phyloP scores from a whole-genome alignment of 2,329 filamentous ascomycete genomes.

The Grosmannia serpens region DNA sequence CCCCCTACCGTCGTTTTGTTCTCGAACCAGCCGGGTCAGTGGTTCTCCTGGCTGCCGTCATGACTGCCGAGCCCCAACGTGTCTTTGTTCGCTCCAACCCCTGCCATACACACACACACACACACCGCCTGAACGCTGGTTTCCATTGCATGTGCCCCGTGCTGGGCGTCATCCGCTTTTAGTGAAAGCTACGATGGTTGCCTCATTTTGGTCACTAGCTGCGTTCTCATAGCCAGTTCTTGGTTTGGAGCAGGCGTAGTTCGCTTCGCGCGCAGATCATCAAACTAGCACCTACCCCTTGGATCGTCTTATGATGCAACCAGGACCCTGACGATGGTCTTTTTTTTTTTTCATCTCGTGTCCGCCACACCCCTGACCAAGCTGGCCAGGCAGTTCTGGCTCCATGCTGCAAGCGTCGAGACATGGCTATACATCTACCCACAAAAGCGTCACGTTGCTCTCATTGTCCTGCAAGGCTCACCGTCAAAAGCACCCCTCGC shows the following conservation, averaged over 20 bases:
- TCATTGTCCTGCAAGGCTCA: too few species aligned
- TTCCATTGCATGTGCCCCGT: too few species aligned
- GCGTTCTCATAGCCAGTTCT: not conserved
- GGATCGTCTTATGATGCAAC: not conserved
- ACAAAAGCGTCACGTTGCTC: too few species aligned
- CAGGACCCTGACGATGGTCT: not conserved
- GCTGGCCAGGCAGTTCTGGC: too few species aligned
- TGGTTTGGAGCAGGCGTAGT: not conserved
- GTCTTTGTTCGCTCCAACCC: constrained; percentile 6
- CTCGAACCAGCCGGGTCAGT: not conserved
- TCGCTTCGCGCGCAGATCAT: not conserved
- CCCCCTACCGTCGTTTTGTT: not conserved
- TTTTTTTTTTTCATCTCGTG: not conserved
- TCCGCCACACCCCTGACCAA: too few species aligned
- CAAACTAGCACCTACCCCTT: not conserved
- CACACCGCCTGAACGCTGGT: too few species aligned
- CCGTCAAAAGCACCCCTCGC: too few species aligned
- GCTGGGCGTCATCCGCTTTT: not conserved
- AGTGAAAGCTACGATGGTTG: not conserved
- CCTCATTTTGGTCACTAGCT: not conserved
- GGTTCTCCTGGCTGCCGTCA: not conserved
- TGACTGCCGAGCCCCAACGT: constrained; percentile 5
- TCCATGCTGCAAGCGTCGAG: not conserved
- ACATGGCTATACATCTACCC: too few species aligned
- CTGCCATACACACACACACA: not conserved